Conservation (phyloP, 2,329 filamentous ascomycete genomes). For the Calcarisporium arbuscula region DNA sequence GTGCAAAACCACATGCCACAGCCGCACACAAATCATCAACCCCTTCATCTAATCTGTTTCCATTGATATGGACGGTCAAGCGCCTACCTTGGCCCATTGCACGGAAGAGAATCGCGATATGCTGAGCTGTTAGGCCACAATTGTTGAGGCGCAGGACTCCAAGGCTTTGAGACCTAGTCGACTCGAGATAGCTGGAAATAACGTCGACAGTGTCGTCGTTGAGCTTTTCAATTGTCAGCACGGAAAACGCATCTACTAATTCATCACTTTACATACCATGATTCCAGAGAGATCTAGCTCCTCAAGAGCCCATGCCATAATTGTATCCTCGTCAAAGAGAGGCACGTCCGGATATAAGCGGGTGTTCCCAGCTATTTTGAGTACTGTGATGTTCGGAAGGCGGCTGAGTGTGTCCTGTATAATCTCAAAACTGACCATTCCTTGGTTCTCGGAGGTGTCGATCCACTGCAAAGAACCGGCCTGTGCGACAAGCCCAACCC, state of each 20-base stretch:
- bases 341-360: slow-evolving; percentile 38
- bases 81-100: slow-evolving; percentile 42
- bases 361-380: slow-evolving; percentile 46
- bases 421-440: slow-evolving; percentile 41
- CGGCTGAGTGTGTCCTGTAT: slow-evolving; percentile 38
- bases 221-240: slow-evolving; percentile 26
- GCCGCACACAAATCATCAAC: slow-evolving; percentile 44
- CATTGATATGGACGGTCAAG: slow-evolving; percentile 42
- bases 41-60: slow-evolving; percentile 46
- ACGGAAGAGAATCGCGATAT: slow-evolving; percentile 44
- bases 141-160: slow-evolving; percentile 42
- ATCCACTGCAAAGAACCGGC: slow-evolving; percentile 39
- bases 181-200: slow-evolving; percentile 39
- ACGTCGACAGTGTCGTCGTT: slow-evolving; percentile 42
- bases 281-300: slow-evolving; percentile 50
- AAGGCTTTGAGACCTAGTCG: slow-evolving; percentile 32
- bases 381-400: slow-evolving; percentile 35
- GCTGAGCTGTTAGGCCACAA: slow-evolving; percentile 44
- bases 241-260: background rate
- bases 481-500: slow-evolving; percentile 40
- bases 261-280: slow-evolving; percentile 29
- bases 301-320: slow-evolving; percentile 41
- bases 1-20: slow-evolving; percentile 40
- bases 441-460: slow-evolving; percentile 47
- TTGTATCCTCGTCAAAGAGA: slow-evolving; percentile 38